A percentile compares a stretch with the other conserved stretches of the same genome.
phyloP scores from a whole-genome alignment of 139 green algal species.

The Tetraselmis chui region DNA sequence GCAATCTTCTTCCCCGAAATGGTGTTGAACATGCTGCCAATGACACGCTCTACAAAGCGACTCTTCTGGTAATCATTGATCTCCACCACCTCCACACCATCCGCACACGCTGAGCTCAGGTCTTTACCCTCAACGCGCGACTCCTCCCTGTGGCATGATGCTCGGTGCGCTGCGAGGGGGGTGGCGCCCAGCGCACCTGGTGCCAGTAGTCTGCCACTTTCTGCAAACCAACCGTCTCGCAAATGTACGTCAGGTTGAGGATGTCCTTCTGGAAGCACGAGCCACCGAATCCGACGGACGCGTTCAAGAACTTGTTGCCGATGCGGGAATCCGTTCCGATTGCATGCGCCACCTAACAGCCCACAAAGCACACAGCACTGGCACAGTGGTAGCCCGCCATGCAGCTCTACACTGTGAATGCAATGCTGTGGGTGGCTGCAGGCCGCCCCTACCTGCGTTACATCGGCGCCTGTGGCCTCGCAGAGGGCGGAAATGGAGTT shows the following conservation, averaged over 20 bases:
- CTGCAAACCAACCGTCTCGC: slow-evolving; percentile 83
- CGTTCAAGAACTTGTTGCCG: slow-evolving; percentile 94
- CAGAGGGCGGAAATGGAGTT: slow-evolving; percentile 98
- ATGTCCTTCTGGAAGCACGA: slow-evolving; percentile 99
- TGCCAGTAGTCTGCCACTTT: slow-evolving; percentile 95
- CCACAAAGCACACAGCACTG: neutral
- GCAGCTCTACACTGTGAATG: neutral
- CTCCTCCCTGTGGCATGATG: too few species aligned
- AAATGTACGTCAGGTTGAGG: slow-evolving; percentile 96
- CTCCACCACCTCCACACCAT: slow-evolving; percentile 54
- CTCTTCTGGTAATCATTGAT: slow-evolving; percentile 99
- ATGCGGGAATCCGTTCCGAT: slow-evolving; percentile 96
- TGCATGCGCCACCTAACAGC: slow-evolving; percentile 67
- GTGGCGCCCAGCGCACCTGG: too few species aligned
- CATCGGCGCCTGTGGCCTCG: slow-evolving; percentile 91
- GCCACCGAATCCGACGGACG: slow-evolving; percentile 95
- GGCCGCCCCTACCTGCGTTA: slow-evolving; percentile 60
- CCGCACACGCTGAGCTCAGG: neutral
- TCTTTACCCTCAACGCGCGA: neutral
- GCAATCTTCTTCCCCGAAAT: slow-evolving; percentile 91
- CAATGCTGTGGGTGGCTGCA: neutral
- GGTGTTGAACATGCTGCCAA: slow-evolving; percentile 99
- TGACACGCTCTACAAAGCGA: slow-evolving; percentile 90
- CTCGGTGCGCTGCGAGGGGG: too few species aligned
- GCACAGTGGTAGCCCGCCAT: too few species aligned